Percentiles rank a stretch among this genome's conserved stretches.
These are phyloP conservation scores for Ceratobasidium sp. DNA, from an alignment of 1,284 basidiomycete genomes.

Conservation along the genomic window DNA sequence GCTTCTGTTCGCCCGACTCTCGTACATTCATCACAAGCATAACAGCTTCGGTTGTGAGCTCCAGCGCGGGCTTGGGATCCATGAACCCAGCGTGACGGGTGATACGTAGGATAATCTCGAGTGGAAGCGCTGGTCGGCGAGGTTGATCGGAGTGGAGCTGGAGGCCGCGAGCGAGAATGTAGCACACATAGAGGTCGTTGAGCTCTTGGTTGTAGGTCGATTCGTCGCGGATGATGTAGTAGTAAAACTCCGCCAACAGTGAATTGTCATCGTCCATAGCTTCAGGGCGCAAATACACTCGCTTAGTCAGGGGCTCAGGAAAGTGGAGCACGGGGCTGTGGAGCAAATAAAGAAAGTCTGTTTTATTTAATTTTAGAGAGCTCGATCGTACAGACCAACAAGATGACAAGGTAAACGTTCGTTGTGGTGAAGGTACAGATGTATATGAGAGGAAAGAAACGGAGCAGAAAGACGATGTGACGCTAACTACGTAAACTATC, in stretches of 20 bases:
- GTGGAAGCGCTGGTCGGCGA: slow-evolving; percentile 18
- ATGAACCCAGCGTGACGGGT: slow-evolving; percentile 28
- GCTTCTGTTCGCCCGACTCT: not conserved
- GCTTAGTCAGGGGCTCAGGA: not conserved
- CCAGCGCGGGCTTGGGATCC: slow-evolving; percentile 20
- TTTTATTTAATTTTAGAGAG: not conserved
- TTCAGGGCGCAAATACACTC: not conserved
- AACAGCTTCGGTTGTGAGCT: not conserved
- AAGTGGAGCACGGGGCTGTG: slow-evolving; percentile 24
- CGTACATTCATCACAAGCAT: not conserved
- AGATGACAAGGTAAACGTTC: not conserved
- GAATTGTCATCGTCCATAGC: slow-evolving; percentile 4
- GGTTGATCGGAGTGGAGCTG: slow-evolving; percentile 8
- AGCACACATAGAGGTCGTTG: slow-evolving; percentile 30
- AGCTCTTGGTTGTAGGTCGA: slow-evolving; percentile 28
- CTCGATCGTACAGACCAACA: not conserved
- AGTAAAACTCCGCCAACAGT: slow-evolving; percentile 17
- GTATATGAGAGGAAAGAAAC: not conserved
- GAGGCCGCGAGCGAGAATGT: slow-evolving; percentile 26
- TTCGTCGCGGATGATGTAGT: slow-evolving; percentile 23
- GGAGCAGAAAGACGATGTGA: not conserved
- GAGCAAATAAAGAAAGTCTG: not conserved
- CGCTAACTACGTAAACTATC: not conserved
- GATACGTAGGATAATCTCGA: slow-evolving; percentile 33
- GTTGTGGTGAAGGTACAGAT: slow-evolving; percentile 5